Evolutionary conservation across 352 stramenopile genomes (phyloP), one percentile per base, ranked within the genome.

Genomic region (Phytophthora hybrid): DNA sequence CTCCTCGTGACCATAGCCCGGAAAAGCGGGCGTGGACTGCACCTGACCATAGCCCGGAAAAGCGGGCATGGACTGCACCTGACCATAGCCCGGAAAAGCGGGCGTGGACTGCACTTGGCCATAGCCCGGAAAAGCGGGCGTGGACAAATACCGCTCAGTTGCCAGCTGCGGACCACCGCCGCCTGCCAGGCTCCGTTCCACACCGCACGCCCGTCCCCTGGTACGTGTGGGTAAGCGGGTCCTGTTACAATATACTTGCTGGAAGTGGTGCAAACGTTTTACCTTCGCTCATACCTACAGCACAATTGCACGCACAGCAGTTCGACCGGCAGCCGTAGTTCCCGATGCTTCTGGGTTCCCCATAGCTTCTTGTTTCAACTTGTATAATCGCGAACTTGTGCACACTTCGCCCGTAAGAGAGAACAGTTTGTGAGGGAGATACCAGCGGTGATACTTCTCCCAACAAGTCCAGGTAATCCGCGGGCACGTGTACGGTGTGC

Each of bases 361-460:
- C 8, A 16, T 41, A 41, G 8, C 10, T 11, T 41, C 8, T 13
- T 21, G 18, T 51, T 37, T 52, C 34, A 51, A n/a, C 34, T 52
- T 62, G 18, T 29, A 47, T n/a, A 62, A n/a, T 9, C 16, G 11
- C 57, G 8, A 66, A 19, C 55, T 60, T 18, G 55, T 16, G 5
- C 55, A 13, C 31, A 60, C 55, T 16, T 60, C 51, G 26, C 32
- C 55, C 29, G 18, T 60, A 19, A 8, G 34, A 4, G 55, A 49
- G 11, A 60, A 60, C 3, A 60, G 32, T 6, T 60, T 60, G 31
- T 31, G 23, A 11, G 18, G 55, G 55, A 32, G 32, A 18, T 60
- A 60, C 16, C 9, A 60, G 4, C 55, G 31, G 6, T 60, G 34
- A 32, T 49, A 60, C 55, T 60, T 60, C 31, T 60, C 55, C 55